A percentile compares a stretch with the other conserved stretches of the same genome.
These are phyloP conservation scores for Pleomassaria siparia DNA, from an alignment of 2,329 filamentous ascomycete species.

Conservation along the genomic window DNA sequence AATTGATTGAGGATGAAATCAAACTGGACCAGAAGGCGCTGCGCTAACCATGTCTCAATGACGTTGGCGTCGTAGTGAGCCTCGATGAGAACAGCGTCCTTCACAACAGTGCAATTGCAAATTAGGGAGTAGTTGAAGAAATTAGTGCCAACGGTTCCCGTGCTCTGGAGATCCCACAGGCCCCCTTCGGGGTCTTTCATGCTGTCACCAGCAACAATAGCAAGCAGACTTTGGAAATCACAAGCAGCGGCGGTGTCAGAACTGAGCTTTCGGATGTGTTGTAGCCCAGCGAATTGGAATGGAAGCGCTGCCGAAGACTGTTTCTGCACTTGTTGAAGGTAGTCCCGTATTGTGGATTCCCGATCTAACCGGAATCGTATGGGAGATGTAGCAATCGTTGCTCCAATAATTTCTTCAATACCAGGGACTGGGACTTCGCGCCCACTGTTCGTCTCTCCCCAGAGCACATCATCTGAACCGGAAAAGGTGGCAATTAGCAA, in stretches of 20 bases:
- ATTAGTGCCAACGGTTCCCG: slow-evolving; percentile 35
- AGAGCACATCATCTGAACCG: slow-evolving; percentile 51
- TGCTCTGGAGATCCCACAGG: slow-evolving; percentile 36
- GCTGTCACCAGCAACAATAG: slow-evolving; percentile 41
- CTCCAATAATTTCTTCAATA: slow-evolving; percentile 45
- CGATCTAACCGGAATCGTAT: slow-evolving; percentile 45
- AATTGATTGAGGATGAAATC: slow-evolving; percentile 28
- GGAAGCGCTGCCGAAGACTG: slow-evolving; percentile 30
- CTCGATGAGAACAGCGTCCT: slow-evolving; percentile 26
- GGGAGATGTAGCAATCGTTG: slow-evolving; percentile 46
- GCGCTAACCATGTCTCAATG: slow-evolving; percentile 29
- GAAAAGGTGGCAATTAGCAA: slow-evolving; percentile 50
- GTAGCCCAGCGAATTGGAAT: slow-evolving; percentile 47
- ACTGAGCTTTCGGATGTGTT: slow-evolving; percentile 46
- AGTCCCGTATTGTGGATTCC: slow-evolving; percentile 23
- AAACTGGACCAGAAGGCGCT: slow-evolving; percentile 32
- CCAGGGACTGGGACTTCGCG: slow-evolving; percentile 38
- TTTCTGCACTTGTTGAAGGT: slow-evolving; percentile 30
- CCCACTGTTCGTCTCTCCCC: slow-evolving; percentile 46
- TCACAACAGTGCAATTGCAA: slow-evolving; percentile 31
- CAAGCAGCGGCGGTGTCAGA: slow-evolving; percentile 47
- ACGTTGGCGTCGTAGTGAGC: slow-evolving; percentile 32
- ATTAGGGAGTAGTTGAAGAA: slow-evolving; percentile 42
- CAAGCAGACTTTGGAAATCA: slow-evolving; percentile 51
- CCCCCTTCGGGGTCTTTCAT: slow-evolving; percentile 30